phyloP scores from a whole-genome alignment of 2,329 filamentous ascomycete genomes.

The Lecanicillium sp. region DNA sequence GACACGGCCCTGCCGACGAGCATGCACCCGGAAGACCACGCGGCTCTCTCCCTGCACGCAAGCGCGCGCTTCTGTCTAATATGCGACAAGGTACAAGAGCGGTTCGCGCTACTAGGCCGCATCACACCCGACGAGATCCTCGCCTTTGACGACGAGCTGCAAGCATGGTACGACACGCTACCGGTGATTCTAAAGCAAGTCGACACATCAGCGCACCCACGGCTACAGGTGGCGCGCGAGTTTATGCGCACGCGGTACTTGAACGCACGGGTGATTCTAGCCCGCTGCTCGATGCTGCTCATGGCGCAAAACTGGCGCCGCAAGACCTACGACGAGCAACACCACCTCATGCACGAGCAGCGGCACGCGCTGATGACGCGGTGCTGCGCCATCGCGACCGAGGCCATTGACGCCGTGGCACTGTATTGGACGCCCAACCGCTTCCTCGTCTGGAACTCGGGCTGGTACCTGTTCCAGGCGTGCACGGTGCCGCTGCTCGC shows the following conservation, averaged over 20 bases:
- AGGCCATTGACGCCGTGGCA: constrained; percentile 22
- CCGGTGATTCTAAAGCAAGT: constrained; percentile 14
- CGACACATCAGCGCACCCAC: constrained; percentile 14
- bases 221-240: constrained; percentile 18
- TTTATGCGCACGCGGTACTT: constrained; percentile 22
- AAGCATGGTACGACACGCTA: constrained; percentile 17
- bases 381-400: constrained; percentile 18
- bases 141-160: constrained; percentile 19
- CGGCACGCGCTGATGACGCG: constrained; percentile 14
- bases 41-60: constrained; percentile 16
- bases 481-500: constrained; percentile 21
- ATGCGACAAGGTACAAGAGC: constrained; percentile 21
- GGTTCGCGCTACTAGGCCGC: constrained; percentile 19
- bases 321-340: constrained; percentile 8
- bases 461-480: constrained; percentile 25
- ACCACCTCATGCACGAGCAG: constrained; percentile 13
- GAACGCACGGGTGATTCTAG: constrained; percentile 19
- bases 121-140: constrained; percentile 17
- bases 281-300: constrained; percentile 15
- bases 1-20: constrained; percentile 18
- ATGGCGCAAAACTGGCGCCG: constrained; percentile 15
- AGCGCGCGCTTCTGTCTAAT: constrained; percentile 21
- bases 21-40: constrained; percentile 16
- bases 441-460: constrained; percentile 23
- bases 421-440: constrained; percentile 24